Evolutionary conservation across 345 rosid species (phyloP), one percentile per base, ranked within the genome.

Genomic region (Boechera divaricarpa): DNA sequence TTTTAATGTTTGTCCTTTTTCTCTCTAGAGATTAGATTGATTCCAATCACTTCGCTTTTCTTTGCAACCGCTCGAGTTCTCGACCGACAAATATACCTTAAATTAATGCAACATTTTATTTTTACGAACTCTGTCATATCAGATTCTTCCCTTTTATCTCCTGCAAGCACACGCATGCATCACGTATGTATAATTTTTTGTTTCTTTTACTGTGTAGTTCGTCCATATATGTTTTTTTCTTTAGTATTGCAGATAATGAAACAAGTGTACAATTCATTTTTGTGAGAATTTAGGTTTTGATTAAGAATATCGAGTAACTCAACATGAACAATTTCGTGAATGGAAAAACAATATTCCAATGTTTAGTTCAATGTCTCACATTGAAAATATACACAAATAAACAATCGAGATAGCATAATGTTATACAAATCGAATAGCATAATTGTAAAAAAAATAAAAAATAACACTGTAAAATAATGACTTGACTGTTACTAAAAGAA

Each of bases 41-140:
- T 62, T 70, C 35, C 70, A 54, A 54, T 53, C 75, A 77, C 57
- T 63, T 53, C 48, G 53, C 62, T 60, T 69, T 68, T 15, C 7
- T 58, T 47, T 59, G 63, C 39, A 68, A 15, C 48, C 28, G 54
- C 36, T 69, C 45, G 13, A 58, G 45, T 29, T n/a, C 41, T 41
- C 70, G 29, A 55, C 80, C 76, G 60, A 70, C 80, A 77, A 63
- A 64, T 57, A 55, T 38, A 63, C 77, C 67, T 64, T 70, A 63
- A 57, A 47, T 49, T 57, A 56, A 47, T 57, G 63, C 67, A 71
- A 49, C 56, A 63, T 42, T 63, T 63, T 70, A 41, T 56, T 71
- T 69, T 71, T 77, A 77, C 67, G 18, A 71, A 56, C 67, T 77
- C 29, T 70, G 33, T 38, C 72, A 70, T 45, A 45, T 35, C 45